Percentiles rank a stretch among this genome's conserved stretches.
Evolutionary conservation across 108 stramenopile species (phyloP).

Genomic region (Pseudonitzschia delicatissima): DNA sequence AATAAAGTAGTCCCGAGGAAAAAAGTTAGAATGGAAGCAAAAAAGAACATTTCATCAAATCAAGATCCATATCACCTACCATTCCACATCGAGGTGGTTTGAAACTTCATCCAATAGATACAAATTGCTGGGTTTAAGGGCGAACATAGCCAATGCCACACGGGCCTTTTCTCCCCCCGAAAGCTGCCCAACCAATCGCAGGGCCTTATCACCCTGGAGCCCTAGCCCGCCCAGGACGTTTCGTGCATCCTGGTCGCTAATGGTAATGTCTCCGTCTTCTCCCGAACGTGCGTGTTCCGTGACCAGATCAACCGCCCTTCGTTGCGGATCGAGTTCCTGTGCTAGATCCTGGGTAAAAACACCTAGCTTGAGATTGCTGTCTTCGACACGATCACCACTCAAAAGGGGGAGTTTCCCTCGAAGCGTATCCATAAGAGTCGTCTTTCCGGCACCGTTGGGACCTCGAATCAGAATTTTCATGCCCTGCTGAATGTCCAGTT

Average conservation of each 20-base stretch:
- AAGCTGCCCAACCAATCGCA: slow-evolving; percentile 49
- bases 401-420: slow-evolving; percentile 75
- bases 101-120: slow-evolving; percentile 71
- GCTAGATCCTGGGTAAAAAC: slow-evolving; percentile 89
- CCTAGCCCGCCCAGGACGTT: slow-evolving; percentile 77
- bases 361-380: slow-evolving; percentile 59
- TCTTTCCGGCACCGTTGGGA: slow-evolving; percentile 88
- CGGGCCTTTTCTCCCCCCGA: slow-evolving; percentile 86
- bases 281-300: slow-evolving; percentile 69
- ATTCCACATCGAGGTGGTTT: slow-evolving; percentile 56
- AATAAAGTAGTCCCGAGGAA: background rate
- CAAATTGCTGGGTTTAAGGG: slow-evolving; percentile 76
- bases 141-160: slow-evolving; percentile 81
- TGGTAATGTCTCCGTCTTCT: slow-evolving; percentile 59
- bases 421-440: slow-evolving; percentile 82
- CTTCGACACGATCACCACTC: slow-evolving; percentile 60
- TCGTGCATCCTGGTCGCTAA: slow-evolving; percentile 74
- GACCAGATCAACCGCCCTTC: slow-evolving; percentile 73
- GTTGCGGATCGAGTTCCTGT: slow-evolving; percentile 71
- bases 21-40: background rate
- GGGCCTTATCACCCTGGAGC: slow-evolving; percentile 74
- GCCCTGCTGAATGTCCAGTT: slow-evolving; percentile 45
- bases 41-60: background rate
- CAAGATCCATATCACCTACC: slow-evolving; percentile 25
- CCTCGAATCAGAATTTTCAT: slow-evolving; percentile 74